Evolutionary conservation across 768 basidiomycete genomes (phyloP), one percentile per base, ranked within the genome.

Genomic region (Hygrophorus russula): DNA sequence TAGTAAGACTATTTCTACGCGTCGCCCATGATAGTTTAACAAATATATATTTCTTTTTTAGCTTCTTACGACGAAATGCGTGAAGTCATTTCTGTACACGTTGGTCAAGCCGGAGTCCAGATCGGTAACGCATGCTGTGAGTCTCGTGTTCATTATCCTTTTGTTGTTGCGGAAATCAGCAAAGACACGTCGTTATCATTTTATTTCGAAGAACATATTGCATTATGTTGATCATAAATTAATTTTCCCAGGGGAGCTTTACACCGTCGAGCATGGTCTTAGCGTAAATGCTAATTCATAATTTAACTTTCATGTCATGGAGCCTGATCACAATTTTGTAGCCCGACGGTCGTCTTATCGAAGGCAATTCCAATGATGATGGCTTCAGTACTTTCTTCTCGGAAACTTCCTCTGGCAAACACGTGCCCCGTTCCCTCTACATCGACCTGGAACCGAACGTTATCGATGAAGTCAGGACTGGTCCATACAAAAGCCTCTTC

Each of bases 351-450:
- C 90, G 93, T 57, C 72, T 96, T 51, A 66, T 76, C 46, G 85
- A 88, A 54, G 76, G 75, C 46, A 81, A 88, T 41, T 67, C 71
- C 46, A 77, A 76, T 53, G 85, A 91, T 54, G 82, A 78, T 66
- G 96, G 96, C 57, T 98, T 99, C 78, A 88, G 83, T 63, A 99
- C 96, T 51, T 99, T 99, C 76, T 99, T 99, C 73, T 94, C 91
- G 30, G 96, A 99, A 74, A 98, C 94, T 3, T 78, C 80, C 27
- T 82, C 89, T 42, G 94, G 93, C 49, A 96, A 96, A 71, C 86
- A 96, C 65, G 94, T 98, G 47, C 96, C 96, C 41, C 81, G 96
- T 55, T 96, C 93, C 34, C 78, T 99, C 53, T 98, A 98, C 71
- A 81, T 99, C 48, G 91, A 94, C 65, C 79, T 93, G 29, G 94